Conservation (phyloP, 1,284 basidiomycete species). For the Microbotryum scabiosae region DNA sequence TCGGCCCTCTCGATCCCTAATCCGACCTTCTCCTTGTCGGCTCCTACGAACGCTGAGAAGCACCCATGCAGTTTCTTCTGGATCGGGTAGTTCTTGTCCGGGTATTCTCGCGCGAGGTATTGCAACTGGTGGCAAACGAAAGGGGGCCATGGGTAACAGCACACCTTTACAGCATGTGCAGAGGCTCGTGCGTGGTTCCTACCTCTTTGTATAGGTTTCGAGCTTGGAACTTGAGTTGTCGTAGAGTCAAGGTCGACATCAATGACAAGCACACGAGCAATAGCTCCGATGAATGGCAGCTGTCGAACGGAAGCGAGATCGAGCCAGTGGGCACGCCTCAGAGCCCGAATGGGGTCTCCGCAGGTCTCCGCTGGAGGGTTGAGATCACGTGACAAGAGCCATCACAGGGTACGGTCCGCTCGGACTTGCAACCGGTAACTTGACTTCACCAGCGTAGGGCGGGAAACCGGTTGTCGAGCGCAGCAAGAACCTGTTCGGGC, state of each 20-base stretch:
- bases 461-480: too few relatives aligned
- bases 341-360: too few relatives aligned
- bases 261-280: too few relatives aligned
- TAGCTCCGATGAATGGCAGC: too few relatives aligned
- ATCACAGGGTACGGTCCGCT: too few relatives aligned
- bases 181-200: neutral
- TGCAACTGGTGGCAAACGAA: slow-evolving; percentile 7
- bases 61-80: slow-evolving; percentile 23
- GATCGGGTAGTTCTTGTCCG: slow-evolving; percentile 24
- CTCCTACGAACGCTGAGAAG: slow-evolving; percentile 24
- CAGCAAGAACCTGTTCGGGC: too few relatives aligned
- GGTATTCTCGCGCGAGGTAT: slow-evolving; percentile 26
- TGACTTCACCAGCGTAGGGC: too few relatives aligned
- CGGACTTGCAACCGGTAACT: too few relatives aligned
- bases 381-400: too few relatives aligned
- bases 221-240: slow-evolving; percentile 15
- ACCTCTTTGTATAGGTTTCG: slow-evolving; percentile 30
- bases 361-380: too few relatives aligned
- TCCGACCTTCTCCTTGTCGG: slow-evolving; percentile 11
- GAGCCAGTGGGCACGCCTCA: too few relatives aligned
- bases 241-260: neutral
- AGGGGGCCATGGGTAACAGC: neutral
- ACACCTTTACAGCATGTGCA: neutral
- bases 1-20: slow-evolving; percentile 27
- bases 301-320: too few relatives aligned